Base-by-base conservation (phyloP, 441 rosid species). In the Bruguiera hainesii region DNA sequence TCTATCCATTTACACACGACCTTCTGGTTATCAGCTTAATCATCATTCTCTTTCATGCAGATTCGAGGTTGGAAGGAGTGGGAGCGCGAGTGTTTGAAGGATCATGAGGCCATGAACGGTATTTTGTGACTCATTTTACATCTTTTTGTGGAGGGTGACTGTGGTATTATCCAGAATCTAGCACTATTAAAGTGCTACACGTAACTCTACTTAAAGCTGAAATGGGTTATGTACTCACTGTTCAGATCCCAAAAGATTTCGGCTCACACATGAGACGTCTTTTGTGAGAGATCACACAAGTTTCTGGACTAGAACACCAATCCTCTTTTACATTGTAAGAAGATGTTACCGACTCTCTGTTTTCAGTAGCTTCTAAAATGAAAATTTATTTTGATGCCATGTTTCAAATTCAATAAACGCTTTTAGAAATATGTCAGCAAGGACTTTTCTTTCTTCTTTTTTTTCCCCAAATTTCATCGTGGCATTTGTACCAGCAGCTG, bases 251-350 rank as follows among this genome's bases (percentile, higher is more conserved):
- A 52, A 81, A 57, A 88, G 96, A 68, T 86, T 92, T 79, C 83
- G 98, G 81, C 96, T 96, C 52, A 88, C 99, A 62, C 94, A 90
- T 13, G 96, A 96, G 83, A 84, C 90, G 55, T 93, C 99, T 26
- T 96, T 96, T 72, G 92, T 96, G 3, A 81, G 69, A 78, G 87
- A 79, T 42, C 96, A 96, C 79, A 79, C 84, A 56, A 82, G 78
- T 68, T 63, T 80, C 67, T 87, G 87, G 89, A 80, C 76, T 9
- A 78, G 65, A 77, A 80, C 78, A 8, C 76, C 87, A 30, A 9
- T 81, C 73, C 72, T 81, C 59, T 87, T 87, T 63, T 91, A 88
- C 73, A 0, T 84, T 33, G 99, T 94, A 87, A 76, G 90, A 58
- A 29, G 13, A 18, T 56, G 8, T 20, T 57, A 10, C 60, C 7